A percentile compares a stretch with the other conserved stretches of the same genome.
Evolutionary conservation across 1,284 basidiomycete genomes (phyloP).

Genomic region (Somion occarium): DNA sequence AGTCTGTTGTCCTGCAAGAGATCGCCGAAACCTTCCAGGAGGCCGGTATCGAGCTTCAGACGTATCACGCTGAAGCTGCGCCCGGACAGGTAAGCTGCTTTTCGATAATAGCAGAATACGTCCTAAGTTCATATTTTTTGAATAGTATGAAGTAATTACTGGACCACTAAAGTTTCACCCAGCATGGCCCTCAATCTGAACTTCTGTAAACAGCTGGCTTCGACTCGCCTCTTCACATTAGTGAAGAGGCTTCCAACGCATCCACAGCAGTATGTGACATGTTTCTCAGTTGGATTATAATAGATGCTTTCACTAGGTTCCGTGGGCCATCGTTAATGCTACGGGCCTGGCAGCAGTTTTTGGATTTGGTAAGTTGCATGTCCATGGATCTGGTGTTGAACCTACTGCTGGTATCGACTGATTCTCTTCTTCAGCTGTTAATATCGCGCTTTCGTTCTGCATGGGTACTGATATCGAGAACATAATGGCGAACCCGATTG

Average conservation of each 20-base stretch:
- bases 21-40: slow-evolving; percentile 29
- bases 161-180: too few relatives aligned
- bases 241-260: slow-evolving; percentile 72
- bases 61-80: slow-evolving; percentile 54
- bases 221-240: slow-evolving; percentile 64
- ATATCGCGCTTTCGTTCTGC: slow-evolving; percentile 51
- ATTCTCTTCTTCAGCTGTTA: slow-evolving; percentile 37
- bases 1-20: slow-evolving; percentile 30
- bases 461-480: slow-evolving; percentile 56
- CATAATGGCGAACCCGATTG: slow-evolving; percentile 50
- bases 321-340: slow-evolving; percentile 63
- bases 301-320: slow-evolving; percentile 34
- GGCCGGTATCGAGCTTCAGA: slow-evolving; percentile 33
- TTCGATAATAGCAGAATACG: too few relatives aligned
- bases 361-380: slow-evolving; percentile 50
- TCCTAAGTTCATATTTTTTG: too few relatives aligned
- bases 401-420: background rate
- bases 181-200: too few relatives aligned
- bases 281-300: background rate
- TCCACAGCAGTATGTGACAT: slow-evolving; percentile 34
- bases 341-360: slow-evolving; percentile 51
- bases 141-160: slow-evolving; percentile 62
- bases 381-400: too few relatives aligned
- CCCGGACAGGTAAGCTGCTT: slow-evolving; percentile 54
- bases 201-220: background rate